These are phyloP conservation scores for Bathelium albidoporum DNA, from an alignment of 495 filamentous ascomycete genomes.

Conservation along the genomic window DNA sequence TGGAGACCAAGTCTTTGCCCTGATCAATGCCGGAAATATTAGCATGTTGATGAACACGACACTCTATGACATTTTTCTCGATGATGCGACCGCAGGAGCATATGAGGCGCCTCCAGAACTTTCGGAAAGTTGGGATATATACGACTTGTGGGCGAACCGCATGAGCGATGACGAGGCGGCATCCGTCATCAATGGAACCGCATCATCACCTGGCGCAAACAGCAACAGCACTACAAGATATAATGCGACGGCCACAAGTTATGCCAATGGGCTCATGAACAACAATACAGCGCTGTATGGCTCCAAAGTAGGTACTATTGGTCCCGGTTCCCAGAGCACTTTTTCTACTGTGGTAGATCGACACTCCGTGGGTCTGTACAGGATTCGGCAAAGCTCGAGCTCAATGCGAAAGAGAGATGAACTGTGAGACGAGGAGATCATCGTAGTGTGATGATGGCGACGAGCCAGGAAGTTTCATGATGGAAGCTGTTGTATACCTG, in stretches of 20 bases:
- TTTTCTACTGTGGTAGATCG: constrained; percentile 1
- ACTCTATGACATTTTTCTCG: constrained; percentile 45
- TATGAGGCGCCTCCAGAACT: constrained; percentile 26
- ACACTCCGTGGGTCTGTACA: background rate
- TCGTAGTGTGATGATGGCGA: too few relatives aligned
- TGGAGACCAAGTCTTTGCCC: constrained; percentile 39
- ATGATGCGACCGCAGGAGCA: constrained; percentile 30
- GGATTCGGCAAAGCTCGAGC: background rate
- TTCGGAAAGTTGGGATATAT: constrained; percentile 39
- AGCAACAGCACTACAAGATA: background rate
- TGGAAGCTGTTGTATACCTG: too few relatives aligned
- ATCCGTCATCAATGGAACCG: background rate
- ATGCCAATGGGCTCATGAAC: background rate
- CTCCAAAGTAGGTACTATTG: background rate
- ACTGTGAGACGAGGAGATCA: too few relatives aligned
- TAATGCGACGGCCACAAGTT: background rate
- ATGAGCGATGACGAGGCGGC: background rate
- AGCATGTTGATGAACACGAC: constrained; percentile 40
- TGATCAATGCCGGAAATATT: constrained; percentile 38
- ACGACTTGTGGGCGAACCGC: constrained; percentile 45
- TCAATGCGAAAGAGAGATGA: background rate
- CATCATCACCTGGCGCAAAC: background rate
- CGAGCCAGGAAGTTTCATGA: background rate
- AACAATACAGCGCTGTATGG: background rate
- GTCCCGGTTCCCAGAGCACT: background rate